These are phyloP conservation scores for Aspergillus fijiensis DNA, from an alignment of 2,329 filamentous ascomycete genomes.

Conservation along the genomic window DNA sequence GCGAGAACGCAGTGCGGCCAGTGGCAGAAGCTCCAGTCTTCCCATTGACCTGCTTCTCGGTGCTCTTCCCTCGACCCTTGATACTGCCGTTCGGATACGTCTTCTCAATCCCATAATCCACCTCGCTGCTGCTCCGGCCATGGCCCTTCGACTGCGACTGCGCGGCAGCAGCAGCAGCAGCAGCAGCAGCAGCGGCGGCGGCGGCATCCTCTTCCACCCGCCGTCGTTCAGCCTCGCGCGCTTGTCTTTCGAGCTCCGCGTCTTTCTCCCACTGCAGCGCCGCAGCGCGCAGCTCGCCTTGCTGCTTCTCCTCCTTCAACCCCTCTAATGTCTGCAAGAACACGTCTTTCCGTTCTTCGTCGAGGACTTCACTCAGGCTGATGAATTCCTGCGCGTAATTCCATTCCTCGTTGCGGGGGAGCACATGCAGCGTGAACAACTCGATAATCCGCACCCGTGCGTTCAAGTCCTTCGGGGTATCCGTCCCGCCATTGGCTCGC, in stretches of 20 bases:
- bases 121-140: slow-evolving; percentile 61
- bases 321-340: slow-evolving; percentile 84
- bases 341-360: slow-evolving; percentile 86
- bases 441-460: slow-evolving; percentile 89
- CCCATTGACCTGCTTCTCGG: slow-evolving; percentile 26
- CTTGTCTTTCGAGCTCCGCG: slow-evolving; percentile 53
- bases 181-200: slow-evolving; percentile 29
- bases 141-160: slow-evolving; percentile 39
- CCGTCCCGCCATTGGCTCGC: slow-evolving; percentile 60
- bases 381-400: slow-evolving; percentile 93
- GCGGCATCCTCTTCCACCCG: slow-evolving; percentile 30
- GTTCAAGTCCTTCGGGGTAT: slow-evolving; percentile 80
- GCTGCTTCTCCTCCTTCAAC: slow-evolving; percentile 78
- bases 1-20: slow-evolving; percentile 32
- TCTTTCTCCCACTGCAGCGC: slow-evolving; percentile 63
- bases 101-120: slow-evolving; percentile 68
- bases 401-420: slow-evolving; percentile 94
- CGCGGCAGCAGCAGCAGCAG: slow-evolving; percentile 35
- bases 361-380: slow-evolving; percentile 76
- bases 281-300: slow-evolving; percentile 63
- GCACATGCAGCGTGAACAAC: slow-evolving; percentile 89
- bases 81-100: slow-evolving; percentile 41
- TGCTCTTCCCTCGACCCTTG: slow-evolving; percentile 28
- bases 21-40: slow-evolving; percentile 26
- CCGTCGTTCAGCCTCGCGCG: slow-evolving; percentile 45